Conservation (phyloP, 2,329 filamentous ascomycete genomes). For the Xylariaceae sp. region DNA sequence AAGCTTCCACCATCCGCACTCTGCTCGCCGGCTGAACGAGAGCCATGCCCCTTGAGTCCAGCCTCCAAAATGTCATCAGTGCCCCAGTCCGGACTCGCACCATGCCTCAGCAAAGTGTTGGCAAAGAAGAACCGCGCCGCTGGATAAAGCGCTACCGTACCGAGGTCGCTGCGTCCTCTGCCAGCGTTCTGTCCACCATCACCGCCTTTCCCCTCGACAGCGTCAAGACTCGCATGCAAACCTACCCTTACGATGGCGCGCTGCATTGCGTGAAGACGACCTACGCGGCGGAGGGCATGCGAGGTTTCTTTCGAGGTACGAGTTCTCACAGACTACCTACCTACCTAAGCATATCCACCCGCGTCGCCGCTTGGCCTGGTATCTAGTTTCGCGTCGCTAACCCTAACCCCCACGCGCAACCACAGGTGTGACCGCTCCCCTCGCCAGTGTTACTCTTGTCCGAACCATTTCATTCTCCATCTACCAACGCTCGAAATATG, state of each 20-base stretch:
- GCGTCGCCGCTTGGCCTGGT: not conserved
- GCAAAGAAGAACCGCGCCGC: slow-evolving; percentile 34
- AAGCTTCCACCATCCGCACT: slow-evolving; percentile 36
- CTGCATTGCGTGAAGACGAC: slow-evolving; percentile 69
- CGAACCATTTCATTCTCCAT: slow-evolving; percentile 75
- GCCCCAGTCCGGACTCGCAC: slow-evolving; percentile 37
- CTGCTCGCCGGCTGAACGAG: slow-evolving; percentile 33
- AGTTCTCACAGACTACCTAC: slow-evolving; percentile 1
- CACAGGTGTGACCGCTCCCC: slow-evolving; percentile 69
- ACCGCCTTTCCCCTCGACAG: slow-evolving; percentile 83
- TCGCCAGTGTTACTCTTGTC: slow-evolving; percentile 71
- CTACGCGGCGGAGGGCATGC: slow-evolving; percentile 65
- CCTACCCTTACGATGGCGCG: slow-evolving; percentile 72
- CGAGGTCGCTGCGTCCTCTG: slow-evolving; percentile 71
- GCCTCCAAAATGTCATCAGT: slow-evolving; percentile 41
- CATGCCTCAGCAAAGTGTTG: slow-evolving; percentile 37
- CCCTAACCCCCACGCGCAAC: not conserved
- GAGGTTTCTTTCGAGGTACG: slow-evolving; percentile 76
- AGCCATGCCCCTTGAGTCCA: slow-evolving; percentile 38
- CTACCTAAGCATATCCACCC: not conserved
- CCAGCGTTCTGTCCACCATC: slow-evolving; percentile 73
- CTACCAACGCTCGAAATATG: slow-evolving; percentile 72
- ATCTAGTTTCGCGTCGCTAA: slow-evolving; percentile 10
- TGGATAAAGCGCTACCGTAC: slow-evolving; percentile 74
- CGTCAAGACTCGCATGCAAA: slow-evolving; percentile 86